These are phyloP conservation scores for Rauvolfia tetraphylla DNA, from an alignment of 257 asterid genomes.

Conservation along the genomic window DNA sequence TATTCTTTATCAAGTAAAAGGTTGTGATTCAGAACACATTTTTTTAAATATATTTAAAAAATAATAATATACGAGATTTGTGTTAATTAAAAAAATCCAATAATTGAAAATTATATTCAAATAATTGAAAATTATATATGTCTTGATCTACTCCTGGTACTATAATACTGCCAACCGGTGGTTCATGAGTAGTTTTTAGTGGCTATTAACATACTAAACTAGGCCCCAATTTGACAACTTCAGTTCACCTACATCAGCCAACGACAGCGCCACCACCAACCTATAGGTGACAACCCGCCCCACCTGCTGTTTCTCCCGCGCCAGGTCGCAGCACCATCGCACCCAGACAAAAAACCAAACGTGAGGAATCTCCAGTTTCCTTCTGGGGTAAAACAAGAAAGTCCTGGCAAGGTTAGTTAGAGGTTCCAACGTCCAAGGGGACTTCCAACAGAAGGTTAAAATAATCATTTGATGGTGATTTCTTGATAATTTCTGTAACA, in stretches of 20 bases:
- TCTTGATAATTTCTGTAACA: neutral
- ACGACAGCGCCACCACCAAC: conserved; percentile 4
- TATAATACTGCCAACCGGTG: no score
- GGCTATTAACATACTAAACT: neutral
- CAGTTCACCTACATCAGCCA: neutral
- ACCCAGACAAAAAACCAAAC: neutral
- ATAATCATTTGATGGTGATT: neutral
- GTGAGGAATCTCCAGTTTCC: neutral
- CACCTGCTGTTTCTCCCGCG: neutral
- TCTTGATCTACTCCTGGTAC: no score
- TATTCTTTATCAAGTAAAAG: no score
- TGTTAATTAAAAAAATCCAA: no score
- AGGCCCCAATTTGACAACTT: conserved; percentile 1
- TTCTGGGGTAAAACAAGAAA: no score
- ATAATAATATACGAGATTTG: no score
- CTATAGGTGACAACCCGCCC: neutral
- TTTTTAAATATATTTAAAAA: no score
- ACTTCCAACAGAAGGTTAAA: neutral
- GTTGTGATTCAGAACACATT: no score
- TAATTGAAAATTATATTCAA: no score
- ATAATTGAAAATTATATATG: no score
- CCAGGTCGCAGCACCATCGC: no score
- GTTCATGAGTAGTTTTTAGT: conserved; percentile 1
- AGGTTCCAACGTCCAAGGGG: neutral
- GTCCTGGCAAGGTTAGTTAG: neutral